Evolutionary conservation across 2,329 filamentous ascomycete species (phyloP).

Genomic region (Ceratocystis huliohia): DNA sequence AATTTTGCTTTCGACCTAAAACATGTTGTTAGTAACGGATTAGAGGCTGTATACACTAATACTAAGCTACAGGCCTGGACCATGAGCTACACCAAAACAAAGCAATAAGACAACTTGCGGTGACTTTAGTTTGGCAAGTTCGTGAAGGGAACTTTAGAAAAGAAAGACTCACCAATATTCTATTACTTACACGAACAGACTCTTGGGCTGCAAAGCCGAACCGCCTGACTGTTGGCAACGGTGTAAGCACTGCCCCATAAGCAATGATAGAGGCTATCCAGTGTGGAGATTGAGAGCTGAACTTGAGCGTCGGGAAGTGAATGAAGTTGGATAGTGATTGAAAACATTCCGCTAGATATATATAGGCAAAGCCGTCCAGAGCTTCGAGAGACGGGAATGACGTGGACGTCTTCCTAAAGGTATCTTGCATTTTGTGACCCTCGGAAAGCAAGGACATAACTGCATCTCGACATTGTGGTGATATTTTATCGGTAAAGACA

Average conservation of each 20-base stretch:
- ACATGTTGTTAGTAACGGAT: constrained; percentile 14
- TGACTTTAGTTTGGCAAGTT: not conserved
- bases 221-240: constrained; percentile 45
- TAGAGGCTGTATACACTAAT: too few species aligned
- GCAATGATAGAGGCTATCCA: constrained; percentile 48
- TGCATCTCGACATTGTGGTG: constrained; percentile 42
- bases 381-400: constrained; percentile 51
- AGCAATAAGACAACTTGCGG: not conserved
- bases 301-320: constrained; percentile 46
- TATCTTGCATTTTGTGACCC: constrained; percentile 40
- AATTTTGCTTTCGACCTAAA: constrained; percentile 39
- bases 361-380: constrained; percentile 48
- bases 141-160: not conserved
- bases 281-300: constrained; percentile 44
- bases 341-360: constrained; percentile 44
- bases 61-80: too few species aligned
- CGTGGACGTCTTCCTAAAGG: constrained; percentile 40
- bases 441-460: constrained; percentile 52
- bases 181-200: constrained; percentile 32
- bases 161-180: constrained; percentile 24
- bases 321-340: constrained; percentile 48
- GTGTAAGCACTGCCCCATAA: constrained; percentile 46
- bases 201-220: constrained; percentile 47
- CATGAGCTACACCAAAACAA: not conserved
- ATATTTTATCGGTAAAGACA: constrained; percentile 34